Evolutionary conservation across 106 monocot species (phyloP).

Genomic region (Gastrodia elata): DNA sequence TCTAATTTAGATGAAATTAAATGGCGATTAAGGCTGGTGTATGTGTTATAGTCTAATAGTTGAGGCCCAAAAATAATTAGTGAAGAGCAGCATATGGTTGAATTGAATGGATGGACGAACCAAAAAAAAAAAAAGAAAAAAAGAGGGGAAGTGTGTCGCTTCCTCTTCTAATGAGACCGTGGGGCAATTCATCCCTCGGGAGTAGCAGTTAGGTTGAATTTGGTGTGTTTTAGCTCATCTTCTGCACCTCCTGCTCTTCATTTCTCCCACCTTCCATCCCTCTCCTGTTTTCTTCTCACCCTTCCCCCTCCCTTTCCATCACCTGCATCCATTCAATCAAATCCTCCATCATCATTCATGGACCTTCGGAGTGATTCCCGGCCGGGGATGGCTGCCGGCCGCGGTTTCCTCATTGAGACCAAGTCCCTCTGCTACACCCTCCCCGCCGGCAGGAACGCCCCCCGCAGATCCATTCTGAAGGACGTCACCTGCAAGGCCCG

Average conservation of each 20-base stretch:
- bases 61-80: no score
- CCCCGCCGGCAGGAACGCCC: neutral
- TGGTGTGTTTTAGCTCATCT: slow-evolving; percentile 42
- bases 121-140: no score
- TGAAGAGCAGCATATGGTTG: no score
- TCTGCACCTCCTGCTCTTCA: neutral
- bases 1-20: no score
- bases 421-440: slow-evolving; percentile 39
- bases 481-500: slow-evolving; percentile 56
- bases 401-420: slow-evolving; percentile 49
- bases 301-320: neutral
- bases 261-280: neutral
- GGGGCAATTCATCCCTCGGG: no score
- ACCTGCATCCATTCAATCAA: neutral
- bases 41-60: no score
- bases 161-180: no score
- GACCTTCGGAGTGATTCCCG: slow-evolving; percentile 3
- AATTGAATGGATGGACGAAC: no score
- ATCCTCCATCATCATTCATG: slow-evolving; percentile 8
- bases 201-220: slow-evolving; percentile 6
- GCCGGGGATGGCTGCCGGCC: neutral
- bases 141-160: no score
- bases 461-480: slow-evolving; percentile 21
- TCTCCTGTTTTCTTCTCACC: neutral
- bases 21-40: no score